Percentiles rank a stretch among this genome's conserved stretches.
Conservation (phyloP, 805 yeast genomes). For the Candida krabiensis region DNA sequence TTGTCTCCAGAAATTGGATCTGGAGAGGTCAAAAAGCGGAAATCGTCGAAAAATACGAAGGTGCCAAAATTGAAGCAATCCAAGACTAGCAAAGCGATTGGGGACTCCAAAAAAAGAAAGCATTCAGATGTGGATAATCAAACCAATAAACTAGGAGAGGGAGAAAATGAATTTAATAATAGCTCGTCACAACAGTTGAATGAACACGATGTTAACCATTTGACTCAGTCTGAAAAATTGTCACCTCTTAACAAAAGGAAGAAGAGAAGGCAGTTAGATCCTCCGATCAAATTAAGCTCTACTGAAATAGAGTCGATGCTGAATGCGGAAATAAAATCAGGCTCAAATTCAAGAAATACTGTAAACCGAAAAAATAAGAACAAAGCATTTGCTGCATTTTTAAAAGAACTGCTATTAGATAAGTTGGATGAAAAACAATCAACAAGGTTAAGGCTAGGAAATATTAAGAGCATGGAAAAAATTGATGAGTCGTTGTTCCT, state of each 20-base stretch:
- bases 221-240: constrained; percentile 1
- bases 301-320: constrained; percentile 21
- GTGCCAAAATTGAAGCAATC: neutral
- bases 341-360: constrained; percentile 26
- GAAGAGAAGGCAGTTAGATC: constrained; percentile 16
- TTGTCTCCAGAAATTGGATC: neutral
- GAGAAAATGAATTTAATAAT: neutral
- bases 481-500: constrained; percentile 14
- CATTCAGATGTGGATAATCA: neutral
- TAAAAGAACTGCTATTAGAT: constrained; percentile 24
- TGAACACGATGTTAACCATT: neutral
- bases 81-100: neutral
- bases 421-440: constrained; percentile 20
- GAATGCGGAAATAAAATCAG: constrained; percentile 25
- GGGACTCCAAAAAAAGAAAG: constrained; percentile 5
- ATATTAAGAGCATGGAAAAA: constrained; percentile 21
- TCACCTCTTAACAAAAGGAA: constrained; percentile 15
- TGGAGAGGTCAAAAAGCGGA: constrained; percentile 6
- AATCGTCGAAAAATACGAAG: constrained; percentile 3
- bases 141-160: neutral
- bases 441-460: constrained; percentile 25
- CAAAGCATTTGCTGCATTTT: constrained; percentile 26
- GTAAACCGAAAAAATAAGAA: constrained; percentile 25
- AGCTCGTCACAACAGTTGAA: neutral
- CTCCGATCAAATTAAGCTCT: constrained; percentile 21